Percentiles rank a stretch among this genome's conserved stretches.
Evolutionary conservation across 1,139 yeast genomes (phyloP).

Genomic region (Petasospora fabianii): DNA sequence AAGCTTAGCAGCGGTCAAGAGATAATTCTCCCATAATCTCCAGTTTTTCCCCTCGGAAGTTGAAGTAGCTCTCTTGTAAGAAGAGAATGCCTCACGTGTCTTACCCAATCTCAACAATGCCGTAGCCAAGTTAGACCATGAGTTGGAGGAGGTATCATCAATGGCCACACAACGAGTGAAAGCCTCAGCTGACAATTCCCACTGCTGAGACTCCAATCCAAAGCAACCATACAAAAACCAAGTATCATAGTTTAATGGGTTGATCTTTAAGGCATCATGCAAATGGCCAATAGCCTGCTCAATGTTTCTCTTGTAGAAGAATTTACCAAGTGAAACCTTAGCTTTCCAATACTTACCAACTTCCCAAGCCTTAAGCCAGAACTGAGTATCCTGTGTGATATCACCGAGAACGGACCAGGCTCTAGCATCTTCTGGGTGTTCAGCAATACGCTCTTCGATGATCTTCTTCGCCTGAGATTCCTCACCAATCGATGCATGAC

Average conservation of each 20-base stretch:
- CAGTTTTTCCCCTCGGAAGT: constrained; percentile 73
- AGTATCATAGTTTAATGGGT: constrained; percentile 76
- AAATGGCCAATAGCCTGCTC: constrained; percentile 61
- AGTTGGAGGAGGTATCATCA: constrained; percentile 76
- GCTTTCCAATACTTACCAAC: constrained; percentile 81
- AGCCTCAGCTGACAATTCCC: constrained; percentile 84
- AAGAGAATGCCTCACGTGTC: constrained; percentile 74
- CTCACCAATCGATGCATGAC: constrained; percentile 84
- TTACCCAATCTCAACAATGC: constrained; percentile 66
- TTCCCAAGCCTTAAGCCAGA: constrained; percentile 89
- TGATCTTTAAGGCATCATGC: constrained; percentile 67
- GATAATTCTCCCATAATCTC: constrained; percentile 88
- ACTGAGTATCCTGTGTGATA: constrained; percentile 66
- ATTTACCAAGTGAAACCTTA: constrained; percentile 76
- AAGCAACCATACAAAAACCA: constrained; percentile 95
- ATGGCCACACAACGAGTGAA: constrained; percentile 87
- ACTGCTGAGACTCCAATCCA: constrained; percentile 72
- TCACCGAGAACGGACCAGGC: constrained; percentile 87
- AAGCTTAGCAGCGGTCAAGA: constrained; percentile 75
- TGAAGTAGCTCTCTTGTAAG: constrained; percentile 72
- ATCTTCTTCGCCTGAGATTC: constrained; percentile 63
- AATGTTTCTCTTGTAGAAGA: constrained; percentile 57
- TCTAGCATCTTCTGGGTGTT: constrained; percentile 74
- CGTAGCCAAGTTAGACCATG: constrained; percentile 95
- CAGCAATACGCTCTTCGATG: constrained; percentile 49